A percentile compares a stretch with the other conserved stretches of the same genome.
phyloP scores from a whole-genome alignment of 192 early-diverging fungal genomes.

The Gigaspora rosea region DNA sequence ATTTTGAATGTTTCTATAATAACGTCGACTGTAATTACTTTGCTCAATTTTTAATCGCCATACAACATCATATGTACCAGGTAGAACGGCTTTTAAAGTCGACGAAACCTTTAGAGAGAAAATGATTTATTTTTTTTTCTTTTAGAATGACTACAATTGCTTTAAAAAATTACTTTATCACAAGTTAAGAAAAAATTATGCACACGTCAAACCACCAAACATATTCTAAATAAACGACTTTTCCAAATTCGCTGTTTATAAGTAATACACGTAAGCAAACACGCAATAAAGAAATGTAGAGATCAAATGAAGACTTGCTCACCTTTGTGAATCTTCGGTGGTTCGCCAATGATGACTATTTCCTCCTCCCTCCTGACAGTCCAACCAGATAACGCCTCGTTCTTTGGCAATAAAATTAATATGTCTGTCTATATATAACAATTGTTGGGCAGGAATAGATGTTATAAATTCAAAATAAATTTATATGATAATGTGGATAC shows the following conservation, averaged over 20 bases:
- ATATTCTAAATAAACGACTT: background rate
- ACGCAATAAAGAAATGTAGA: background rate
- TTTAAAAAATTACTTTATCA: background rate
- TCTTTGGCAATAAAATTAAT: constrained; percentile 5
- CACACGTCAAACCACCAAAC: constrained; percentile 11
- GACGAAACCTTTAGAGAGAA: background rate
- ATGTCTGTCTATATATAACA: background rate
- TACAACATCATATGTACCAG: background rate
- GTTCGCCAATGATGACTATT: background rate
- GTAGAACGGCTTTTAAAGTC: background rate
- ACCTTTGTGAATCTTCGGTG: background rate
- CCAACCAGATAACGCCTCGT: background rate
- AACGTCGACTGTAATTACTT: too few relatives aligned
- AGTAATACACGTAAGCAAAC: too few relatives aligned
- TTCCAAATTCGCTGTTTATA: background rate
- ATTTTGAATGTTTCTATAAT: background rate
- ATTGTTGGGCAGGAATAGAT: background rate
- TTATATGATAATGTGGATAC: too few relatives aligned
- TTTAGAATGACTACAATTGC: background rate
- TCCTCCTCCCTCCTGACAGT: background rate
- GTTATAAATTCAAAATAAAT: too few relatives aligned
- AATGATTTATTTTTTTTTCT: background rate
- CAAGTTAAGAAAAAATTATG: background rate
- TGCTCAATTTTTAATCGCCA: background rate
- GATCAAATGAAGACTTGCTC: background rate